Evolutionary conservation across 2,329 filamentous ascomycete species (phyloP).

Genomic region (Ceratocystis eucalypticola): DNA sequence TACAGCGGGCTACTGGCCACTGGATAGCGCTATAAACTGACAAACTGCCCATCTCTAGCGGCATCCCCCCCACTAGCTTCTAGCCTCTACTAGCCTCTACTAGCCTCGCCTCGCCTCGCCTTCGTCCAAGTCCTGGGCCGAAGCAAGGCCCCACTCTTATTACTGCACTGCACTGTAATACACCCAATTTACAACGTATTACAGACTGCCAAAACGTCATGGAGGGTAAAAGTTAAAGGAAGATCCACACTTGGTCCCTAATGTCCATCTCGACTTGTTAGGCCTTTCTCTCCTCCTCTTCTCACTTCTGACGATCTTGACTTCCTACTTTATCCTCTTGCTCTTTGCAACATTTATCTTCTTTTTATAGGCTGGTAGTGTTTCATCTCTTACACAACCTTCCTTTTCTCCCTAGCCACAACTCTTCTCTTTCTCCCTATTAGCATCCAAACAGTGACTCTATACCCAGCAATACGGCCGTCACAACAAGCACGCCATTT

Average conservation of each 20-base stretch:
- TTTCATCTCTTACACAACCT: neutral
- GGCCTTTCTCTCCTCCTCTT: neutral
- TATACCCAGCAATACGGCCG: neutral
- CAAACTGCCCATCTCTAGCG: too few relatives aligned
- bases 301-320: neutral
- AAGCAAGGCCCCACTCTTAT: neutral
- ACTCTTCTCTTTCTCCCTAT: neutral
- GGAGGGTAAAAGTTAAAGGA: neutral
- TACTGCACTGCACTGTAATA: neutral
- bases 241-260: neutral
- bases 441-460: neutral
- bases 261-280: neutral
- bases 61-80: too few relatives aligned
- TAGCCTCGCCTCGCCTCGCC: too few relatives aligned
- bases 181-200: neutral
- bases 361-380: neutral
- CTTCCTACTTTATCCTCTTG: neutral
- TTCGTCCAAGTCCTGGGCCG: neutral
- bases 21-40: too few relatives aligned
- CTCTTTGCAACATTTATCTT: neutral
- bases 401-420: neutral
- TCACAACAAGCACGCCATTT: neutral
- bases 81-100: too few relatives aligned
- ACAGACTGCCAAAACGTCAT: slow-evolving; percentile 5
- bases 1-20: too few relatives aligned